Evolutionary conservation across 305 asterid species (phyloP), one percentile per base, ranked within the genome.

Genomic region (Salvia sclarea): DNA sequence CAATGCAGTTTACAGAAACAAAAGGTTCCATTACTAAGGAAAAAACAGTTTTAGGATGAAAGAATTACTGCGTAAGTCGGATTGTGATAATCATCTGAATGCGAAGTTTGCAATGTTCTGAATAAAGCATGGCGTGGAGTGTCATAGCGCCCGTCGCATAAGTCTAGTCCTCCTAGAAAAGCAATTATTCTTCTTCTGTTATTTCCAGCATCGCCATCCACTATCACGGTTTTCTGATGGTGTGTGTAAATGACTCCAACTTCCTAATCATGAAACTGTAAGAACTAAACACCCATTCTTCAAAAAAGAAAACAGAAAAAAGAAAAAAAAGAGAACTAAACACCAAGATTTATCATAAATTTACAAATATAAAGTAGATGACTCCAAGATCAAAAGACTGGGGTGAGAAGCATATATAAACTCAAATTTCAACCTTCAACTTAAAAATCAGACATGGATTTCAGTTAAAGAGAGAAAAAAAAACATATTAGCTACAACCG

Each of bases 141-240:
- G 78, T 95, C 99, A 70, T 95, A 95, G 71, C 99, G 86, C 21
- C 99, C 99, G 72, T 89, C 88, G 57, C 99, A 95, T 66, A 95
- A 74, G 78, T 95, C 99, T 60, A 95, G 91, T 43, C 99, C 99
- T 61, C 99, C 98, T 67, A 95, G 78, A 80, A 95, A 95, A 66
- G 97, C 85, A 65, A 85, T 63, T 74, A 95, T 92, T 81, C 80
- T 83, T 82, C 99, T 86, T 76, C 71, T 79, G 75, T 78, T 75
- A 73, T 82, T 78, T 69, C 99, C 99, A 70, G 99, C 98, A 79
- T 95, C 99, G 47, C 95, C 89, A 75, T 95, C 99, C 60, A 89
- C 91, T 65, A 95, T 68, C 73, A 95, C 94, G 17, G 98, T 92
- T 85, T 95, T 95, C 83, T 95, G 99, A 76, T 95, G 99, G 85